These are phyloP conservation scores for Drosera capensis DNA, from an alignment of 148 eudicot species.

Conservation along the genomic window DNA sequence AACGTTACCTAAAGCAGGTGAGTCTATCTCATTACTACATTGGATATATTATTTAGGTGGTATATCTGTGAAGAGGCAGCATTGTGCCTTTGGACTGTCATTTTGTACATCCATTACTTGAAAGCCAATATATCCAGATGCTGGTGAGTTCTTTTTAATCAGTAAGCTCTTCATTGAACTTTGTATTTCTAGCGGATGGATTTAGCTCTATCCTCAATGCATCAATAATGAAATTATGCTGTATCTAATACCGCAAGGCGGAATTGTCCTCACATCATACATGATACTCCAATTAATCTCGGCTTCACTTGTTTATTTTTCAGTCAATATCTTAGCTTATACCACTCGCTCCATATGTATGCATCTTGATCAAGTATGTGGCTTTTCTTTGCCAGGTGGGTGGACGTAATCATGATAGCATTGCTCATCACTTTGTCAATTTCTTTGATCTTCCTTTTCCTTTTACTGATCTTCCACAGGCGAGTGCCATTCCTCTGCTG, in stretches of 20 bases:
- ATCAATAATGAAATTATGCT: too few species aligned
- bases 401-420: constrained; percentile 42
- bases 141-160: constrained; percentile 34
- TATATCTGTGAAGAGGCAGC: constrained; percentile 77
- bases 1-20: too few species aligned
- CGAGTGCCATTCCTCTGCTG: constrained; percentile 8
- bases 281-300: too few species aligned
- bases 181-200: background rate
- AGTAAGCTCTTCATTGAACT: background rate
- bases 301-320: too few species aligned
- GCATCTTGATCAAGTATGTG: background rate
- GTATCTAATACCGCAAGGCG: too few species aligned
- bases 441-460: constrained; percentile 21
- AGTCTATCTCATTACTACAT: background rate
- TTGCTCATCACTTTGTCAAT: constrained; percentile 42
- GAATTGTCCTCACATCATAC: too few species aligned
- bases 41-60: constrained; percentile 51
- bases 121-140: constrained; percentile 48
- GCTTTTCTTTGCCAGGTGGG: constrained; percentile 44
- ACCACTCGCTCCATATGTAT: background rate
- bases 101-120: constrained; percentile 57
- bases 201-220: background rate
- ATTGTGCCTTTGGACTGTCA: constrained; percentile 74
- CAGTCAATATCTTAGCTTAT: background rate
- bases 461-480: constrained; percentile 45